phyloP scores from a whole-genome alignment of 768 basidiomycete species.

The Tricholoma saponaceum region DNA sequence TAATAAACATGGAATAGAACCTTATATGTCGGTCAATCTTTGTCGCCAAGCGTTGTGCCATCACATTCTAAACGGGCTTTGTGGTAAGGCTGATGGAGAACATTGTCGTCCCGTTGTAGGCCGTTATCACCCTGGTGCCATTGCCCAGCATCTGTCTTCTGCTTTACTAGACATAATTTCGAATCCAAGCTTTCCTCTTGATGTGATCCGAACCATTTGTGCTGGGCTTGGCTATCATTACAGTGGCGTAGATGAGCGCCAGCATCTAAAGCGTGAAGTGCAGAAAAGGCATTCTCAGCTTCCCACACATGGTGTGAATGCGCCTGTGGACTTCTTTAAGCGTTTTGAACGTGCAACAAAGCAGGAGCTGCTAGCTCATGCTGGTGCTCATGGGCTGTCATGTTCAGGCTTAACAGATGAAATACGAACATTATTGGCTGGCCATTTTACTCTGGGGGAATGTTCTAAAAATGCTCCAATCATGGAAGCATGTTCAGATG shows the following conservation, averaged over 20 bases:
- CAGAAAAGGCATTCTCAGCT: not conserved
- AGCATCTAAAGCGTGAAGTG: not conserved
- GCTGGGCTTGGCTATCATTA: not conserved
- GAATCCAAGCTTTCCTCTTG: not conserved
- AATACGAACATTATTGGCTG: not conserved
- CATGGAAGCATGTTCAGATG: not conserved
- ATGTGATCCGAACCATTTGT: not conserved
- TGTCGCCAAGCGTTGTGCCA: not conserved
- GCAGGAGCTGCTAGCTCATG: not conserved
- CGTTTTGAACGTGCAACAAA: not conserved
- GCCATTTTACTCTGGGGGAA: not conserved
- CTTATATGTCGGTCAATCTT: not conserved
- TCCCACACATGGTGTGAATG: not conserved
- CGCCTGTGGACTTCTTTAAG: not conserved
- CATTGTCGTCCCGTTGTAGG: not conserved
- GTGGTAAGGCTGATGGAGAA: not conserved
- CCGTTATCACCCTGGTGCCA: not conserved
- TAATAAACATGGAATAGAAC: not conserved
- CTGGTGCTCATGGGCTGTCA: not conserved
- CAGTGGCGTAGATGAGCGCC: not conserved
- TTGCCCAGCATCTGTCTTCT: not conserved
- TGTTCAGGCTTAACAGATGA: not conserved
- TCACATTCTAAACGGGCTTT: not conserved
- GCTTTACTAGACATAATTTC: not conserved
- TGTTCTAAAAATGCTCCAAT: not conserved